These are phyloP conservation scores for Lolium multiflorum DNA, from an alignment of 176 grass and related monocot species.

Conservation along the genomic window DNA sequence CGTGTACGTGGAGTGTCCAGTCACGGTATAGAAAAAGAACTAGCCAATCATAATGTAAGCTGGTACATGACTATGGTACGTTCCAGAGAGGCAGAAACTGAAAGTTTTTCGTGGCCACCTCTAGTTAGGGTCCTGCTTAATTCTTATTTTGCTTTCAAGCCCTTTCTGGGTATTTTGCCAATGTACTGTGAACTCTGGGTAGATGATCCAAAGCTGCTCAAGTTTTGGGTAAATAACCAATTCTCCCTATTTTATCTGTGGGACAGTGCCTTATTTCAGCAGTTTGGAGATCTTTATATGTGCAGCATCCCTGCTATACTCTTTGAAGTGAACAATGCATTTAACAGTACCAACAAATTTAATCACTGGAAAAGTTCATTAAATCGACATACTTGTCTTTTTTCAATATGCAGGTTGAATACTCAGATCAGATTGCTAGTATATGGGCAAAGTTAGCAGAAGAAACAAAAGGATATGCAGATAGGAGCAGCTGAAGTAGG, in stretches of 20 bases:
- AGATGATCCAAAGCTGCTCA: not conserved
- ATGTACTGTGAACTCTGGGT: no score
- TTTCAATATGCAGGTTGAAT: slow-evolving; percentile 52
- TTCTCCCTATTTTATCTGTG: not conserved
- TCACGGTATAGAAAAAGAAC: no score
- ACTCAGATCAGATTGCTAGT: slow-evolving; percentile 65
- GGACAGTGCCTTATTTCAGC: not conserved
- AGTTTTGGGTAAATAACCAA: not conserved
- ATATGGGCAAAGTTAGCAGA: slow-evolving; percentile 83
- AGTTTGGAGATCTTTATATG: not conserved
- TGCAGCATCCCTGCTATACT: not conserved
- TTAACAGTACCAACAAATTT: not conserved
- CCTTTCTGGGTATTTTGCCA: no score
- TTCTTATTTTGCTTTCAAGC: no score
- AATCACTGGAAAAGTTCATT: not conserved
- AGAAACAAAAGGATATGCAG: slow-evolving; percentile 65
- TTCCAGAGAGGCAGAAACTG: no score
- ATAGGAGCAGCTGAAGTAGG: slow-evolving; percentile 44
- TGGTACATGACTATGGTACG: no score
- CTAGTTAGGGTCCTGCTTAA: no score
- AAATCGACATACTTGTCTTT: slow-evolving; percentile 17
- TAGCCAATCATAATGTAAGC: no score
- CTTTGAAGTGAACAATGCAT: not conserved
- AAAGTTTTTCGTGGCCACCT: no score
- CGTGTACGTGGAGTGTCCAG: no score